Conservation (phyloP, 164 flowering plant genomes). For the Macadamia tetraphylla region DNA sequence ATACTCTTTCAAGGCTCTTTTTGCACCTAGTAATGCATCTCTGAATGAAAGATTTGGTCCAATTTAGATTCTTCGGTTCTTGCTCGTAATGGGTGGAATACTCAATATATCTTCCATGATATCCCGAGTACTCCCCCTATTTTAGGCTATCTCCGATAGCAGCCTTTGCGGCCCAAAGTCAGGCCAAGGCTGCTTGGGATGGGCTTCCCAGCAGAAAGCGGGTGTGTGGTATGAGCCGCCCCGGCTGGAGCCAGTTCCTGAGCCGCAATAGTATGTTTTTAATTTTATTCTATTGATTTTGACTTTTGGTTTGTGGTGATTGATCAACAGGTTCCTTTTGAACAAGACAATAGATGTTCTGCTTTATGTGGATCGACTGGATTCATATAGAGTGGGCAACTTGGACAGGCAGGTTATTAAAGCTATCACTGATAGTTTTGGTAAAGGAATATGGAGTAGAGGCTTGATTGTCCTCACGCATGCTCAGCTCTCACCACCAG, state of each 20-base stretch:
- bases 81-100: no score
- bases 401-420: constrained; percentile 79
- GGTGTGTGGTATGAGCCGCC: no score
- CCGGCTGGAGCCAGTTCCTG: no score
- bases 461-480: constrained; percentile 82
- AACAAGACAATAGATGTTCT: constrained; percentile 91
- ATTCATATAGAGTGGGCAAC: constrained; percentile 88
- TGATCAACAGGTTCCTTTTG: constrained; percentile 68
- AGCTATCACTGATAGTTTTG: constrained; percentile 85
- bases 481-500: constrained; percentile 95
- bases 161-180: no score
- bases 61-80: no score
- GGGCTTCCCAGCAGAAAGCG: no score
- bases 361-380: constrained; percentile 93
- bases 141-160: no score
- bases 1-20: neutral
- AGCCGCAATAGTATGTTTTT: neutral
- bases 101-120: no score
- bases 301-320: constrained; percentile 3
- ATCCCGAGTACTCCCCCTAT: no score
- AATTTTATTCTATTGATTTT: neutral
- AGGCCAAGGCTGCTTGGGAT: no score
- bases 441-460: constrained; percentile 83
- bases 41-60: neutral
- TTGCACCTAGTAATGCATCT: neutral